Conservation (phyloP, 116 monocot species). For the Dioscorea cayenensis region DNA sequence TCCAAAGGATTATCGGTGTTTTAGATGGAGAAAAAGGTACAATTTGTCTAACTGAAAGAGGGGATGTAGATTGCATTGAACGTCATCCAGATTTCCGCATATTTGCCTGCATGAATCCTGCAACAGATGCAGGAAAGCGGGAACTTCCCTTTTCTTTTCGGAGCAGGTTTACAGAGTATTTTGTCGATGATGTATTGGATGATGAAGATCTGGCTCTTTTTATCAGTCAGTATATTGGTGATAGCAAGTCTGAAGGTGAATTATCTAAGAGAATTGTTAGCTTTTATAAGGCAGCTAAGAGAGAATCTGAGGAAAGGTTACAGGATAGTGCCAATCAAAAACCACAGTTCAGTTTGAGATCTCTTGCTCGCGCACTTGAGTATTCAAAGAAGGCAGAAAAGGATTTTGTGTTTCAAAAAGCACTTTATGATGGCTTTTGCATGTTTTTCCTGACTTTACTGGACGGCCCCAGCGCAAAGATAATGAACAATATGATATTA, state of each 20-base stretch:
- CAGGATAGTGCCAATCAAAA: conserved; percentile 97
- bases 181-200: conserved; percentile 92
- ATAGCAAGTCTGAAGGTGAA: conserved; percentile 12
- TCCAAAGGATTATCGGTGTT: conserved; percentile 83
- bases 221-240: conserved; percentile 62
- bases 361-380: conserved; percentile 83
- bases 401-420: conserved; percentile 55
- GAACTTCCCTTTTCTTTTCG: conserved; percentile 74
- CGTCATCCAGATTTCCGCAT: conserved; percentile 74
- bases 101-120: conserved; percentile 99
- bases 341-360: conserved; percentile 92
- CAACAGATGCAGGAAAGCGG: conserved; percentile 89
- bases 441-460: conserved; percentile 93
- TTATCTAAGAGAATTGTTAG: conserved; percentile 33
- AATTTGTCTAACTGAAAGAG: conserved; percentile 86
- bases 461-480: conserved; percentile 63
- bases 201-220: conserved; percentile 82
- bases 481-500: conserved; percentile 62
- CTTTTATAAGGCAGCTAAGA: conserved; percentile 85
- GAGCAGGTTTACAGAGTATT: conserved; percentile 86
- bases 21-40: conserved; percentile 76
- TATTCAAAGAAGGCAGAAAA: conserved; percentile 61
- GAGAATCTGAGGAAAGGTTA: conserved; percentile 63
- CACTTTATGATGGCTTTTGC: conserved; percentile 96
- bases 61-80: conserved; percentile 67